Conservation (phyloP, 192 early-diverging fungal species). For the Umbelopsis vinacea region DNA sequence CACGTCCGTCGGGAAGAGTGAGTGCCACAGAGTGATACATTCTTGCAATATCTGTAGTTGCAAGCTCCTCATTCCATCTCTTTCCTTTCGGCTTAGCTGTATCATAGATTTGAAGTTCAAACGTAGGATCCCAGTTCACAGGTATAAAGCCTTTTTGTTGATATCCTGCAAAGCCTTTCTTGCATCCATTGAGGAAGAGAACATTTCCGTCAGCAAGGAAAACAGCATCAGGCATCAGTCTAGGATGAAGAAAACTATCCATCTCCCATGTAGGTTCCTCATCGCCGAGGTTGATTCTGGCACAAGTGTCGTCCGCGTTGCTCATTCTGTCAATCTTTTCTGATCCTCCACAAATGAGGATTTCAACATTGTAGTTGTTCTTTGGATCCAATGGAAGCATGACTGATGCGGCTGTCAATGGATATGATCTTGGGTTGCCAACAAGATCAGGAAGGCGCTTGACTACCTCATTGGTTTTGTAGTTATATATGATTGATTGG, state of each 20-base stretch:
- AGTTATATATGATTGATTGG: conserved; percentile 57
- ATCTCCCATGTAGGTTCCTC: conserved; percentile 51
- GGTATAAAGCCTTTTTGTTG: conserved; percentile 29
- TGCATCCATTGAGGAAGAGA: conserved; percentile 60
- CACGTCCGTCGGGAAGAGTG: conserved; percentile 55
- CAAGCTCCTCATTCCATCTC: conserved; percentile 49
- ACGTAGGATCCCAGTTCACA: conserved; percentile 45
- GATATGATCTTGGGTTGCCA: conserved; percentile 53
- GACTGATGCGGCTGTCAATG: conserved; percentile 55
- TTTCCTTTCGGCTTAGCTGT: conserved; percentile 43
- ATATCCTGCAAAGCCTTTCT: conserved; percentile 56
- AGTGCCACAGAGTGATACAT: conserved; percentile 68
- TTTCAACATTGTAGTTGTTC: conserved; percentile 59
- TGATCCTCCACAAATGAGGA: conserved; percentile 65
- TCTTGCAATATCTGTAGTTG: conserved; percentile 57
- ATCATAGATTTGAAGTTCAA: conserved; percentile 58
- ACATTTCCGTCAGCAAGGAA: conserved; percentile 55
- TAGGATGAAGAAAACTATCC: conserved; percentile 49
- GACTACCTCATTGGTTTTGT: conserved; percentile 39
- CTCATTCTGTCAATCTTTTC: conserved; percentile 32
- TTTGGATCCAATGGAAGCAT: conserved; percentile 59
- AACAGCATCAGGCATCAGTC: conserved; percentile 53
- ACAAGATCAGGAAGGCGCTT: conserved; percentile 50
- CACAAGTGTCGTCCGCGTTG: conserved; percentile 45
- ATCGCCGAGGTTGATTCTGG: conserved; percentile 46